These are phyloP conservation scores for Reutealis trisperma DNA, from an alignment of 345 rosid genomes.

Conservation along the genomic window DNA sequence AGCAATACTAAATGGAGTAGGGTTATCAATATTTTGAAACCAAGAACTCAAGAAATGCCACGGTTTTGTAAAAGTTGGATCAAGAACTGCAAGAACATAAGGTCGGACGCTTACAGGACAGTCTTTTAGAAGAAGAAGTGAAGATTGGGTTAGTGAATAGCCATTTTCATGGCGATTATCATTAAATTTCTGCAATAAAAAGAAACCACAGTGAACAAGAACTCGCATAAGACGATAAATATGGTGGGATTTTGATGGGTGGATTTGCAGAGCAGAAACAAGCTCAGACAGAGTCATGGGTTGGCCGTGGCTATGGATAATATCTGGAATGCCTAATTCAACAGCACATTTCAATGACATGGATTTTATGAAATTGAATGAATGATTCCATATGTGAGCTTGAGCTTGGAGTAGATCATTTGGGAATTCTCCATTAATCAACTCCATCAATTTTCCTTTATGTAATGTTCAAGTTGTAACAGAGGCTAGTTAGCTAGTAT, in stretches of 20 bases:
- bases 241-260: conserved; percentile 17
- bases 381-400: conserved; percentile 32
- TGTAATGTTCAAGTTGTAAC: too few species aligned
- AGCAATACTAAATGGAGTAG: neutral
- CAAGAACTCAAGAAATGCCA: conserved; percentile 33
- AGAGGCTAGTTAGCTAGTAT: too few species aligned
- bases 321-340: conserved; percentile 42
- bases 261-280: conserved; percentile 13
- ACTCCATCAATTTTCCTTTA: too few species aligned
- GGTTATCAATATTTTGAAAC: conserved; percentile 22
- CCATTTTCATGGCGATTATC: conserved; percentile 5
- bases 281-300: conserved; percentile 41
- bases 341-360: conserved; percentile 44
- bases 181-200: conserved; percentile 1
- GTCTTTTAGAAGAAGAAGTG: conserved; percentile 30
- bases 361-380: conserved; percentile 27
- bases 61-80: conserved; percentile 9
- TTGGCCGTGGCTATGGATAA: conserved; percentile 37
- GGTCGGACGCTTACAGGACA: neutral
- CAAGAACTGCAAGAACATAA: conserved; percentile 8
- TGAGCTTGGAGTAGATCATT: conserved; percentile 32
- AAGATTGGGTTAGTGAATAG: conserved; percentile 25
- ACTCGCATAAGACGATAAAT: conserved; percentile 39
- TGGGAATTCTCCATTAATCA: neutral
- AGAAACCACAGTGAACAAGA: conserved; percentile 43